Evolutionary conservation across 768 basidiomycete genomes (phyloP).

Genomic region (Leccinum arenicola): DNA sequence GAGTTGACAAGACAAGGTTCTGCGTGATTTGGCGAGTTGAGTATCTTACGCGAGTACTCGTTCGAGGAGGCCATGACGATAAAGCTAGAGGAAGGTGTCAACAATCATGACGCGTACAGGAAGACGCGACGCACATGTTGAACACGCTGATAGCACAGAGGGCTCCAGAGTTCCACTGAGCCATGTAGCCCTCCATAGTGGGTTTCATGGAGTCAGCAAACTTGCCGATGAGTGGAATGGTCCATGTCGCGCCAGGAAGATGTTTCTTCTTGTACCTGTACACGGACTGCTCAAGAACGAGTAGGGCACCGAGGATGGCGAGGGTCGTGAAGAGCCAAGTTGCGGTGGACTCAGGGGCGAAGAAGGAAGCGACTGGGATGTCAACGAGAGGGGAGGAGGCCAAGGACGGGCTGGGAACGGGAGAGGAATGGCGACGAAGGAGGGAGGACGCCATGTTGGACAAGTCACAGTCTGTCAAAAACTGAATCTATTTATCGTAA

Average conservation of each 20-base stretch:
- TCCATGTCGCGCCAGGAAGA: conserved; percentile 87
- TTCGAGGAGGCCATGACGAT: conserved; percentile 98
- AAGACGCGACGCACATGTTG: conserved; percentile 72
- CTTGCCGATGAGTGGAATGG: conserved; percentile 96
- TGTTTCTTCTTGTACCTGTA: conserved; percentile 88
- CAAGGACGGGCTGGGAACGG: conserved; percentile 41
- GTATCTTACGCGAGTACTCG: conserved; percentile 89
- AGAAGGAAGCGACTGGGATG: conserved; percentile 48
- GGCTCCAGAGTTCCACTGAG: conserved; percentile 87
- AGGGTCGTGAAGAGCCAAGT: conserved; percentile 68
- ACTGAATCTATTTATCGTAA: neutral
- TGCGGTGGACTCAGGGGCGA: conserved; percentile 28
- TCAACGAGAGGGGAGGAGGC: conserved; percentile 39
- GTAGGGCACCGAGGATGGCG: conserved; percentile 67
- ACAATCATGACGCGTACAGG: neutral
- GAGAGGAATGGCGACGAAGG: conserved; percentile 32
- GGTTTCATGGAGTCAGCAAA: conserved; percentile 92
- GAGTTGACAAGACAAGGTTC: conserved; percentile 94
- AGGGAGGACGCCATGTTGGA: conserved; percentile 32
- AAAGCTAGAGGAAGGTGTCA: conserved; percentile 57
- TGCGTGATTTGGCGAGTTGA: conserved; percentile 90
- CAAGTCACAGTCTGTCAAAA: neutral
- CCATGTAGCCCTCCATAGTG: conserved; percentile 87
- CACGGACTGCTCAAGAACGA: conserved; percentile 82
- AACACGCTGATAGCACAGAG: conserved; percentile 92